phyloP scores from a whole-genome alignment of 2,329 filamentous ascomycete genomes.

The Fusarium nygamai region DNA sequence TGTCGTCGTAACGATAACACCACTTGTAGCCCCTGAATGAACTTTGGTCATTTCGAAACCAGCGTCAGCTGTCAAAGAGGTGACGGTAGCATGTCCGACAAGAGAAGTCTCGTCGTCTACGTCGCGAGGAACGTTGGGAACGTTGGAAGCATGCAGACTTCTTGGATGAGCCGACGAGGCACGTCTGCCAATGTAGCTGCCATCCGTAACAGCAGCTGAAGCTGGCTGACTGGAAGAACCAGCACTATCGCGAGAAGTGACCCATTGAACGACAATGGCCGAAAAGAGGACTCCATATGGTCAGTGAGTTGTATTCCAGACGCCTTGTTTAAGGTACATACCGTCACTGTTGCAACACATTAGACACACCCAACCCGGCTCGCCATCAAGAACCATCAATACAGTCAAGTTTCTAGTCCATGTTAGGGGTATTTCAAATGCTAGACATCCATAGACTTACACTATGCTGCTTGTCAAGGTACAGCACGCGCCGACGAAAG shows the following conservation, averaged over 20 bases:
- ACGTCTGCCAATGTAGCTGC: conserved; percentile 16
- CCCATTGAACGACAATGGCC: conserved; percentile 70
- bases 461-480: conserved; percentile 68
- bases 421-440: conserved; percentile 1
- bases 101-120: conserved; percentile 44
- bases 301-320: neutral
- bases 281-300: conserved; percentile 64
- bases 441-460: conserved; percentile 49
- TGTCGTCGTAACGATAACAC: conserved; percentile 52
- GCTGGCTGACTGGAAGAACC: conserved; percentile 43
- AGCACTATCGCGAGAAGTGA: conserved; percentile 59
- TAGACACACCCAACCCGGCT: conserved; percentile 72
- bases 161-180: conserved; percentile 12
- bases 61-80: conserved; percentile 32
- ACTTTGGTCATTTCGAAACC: conserved; percentile 34
- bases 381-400: conserved; percentile 66
- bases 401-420: conserved; percentile 64
- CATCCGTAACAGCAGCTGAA: conserved; percentile 16
- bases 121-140: conserved; percentile 25
- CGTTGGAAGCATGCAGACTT: conserved; percentile 9
- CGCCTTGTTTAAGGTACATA: conserved; percentile 46
- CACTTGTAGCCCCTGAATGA: conserved; percentile 26
- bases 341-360: conserved; percentile 73
- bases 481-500: conserved; percentile 66
- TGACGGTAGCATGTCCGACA: conserved; percentile 28